Evolutionary conservation across 2,329 filamentous ascomycete species (phyloP), one percentile per base, ranked within the genome.

Genomic region (Coniochaeta ligniaria): DNA sequence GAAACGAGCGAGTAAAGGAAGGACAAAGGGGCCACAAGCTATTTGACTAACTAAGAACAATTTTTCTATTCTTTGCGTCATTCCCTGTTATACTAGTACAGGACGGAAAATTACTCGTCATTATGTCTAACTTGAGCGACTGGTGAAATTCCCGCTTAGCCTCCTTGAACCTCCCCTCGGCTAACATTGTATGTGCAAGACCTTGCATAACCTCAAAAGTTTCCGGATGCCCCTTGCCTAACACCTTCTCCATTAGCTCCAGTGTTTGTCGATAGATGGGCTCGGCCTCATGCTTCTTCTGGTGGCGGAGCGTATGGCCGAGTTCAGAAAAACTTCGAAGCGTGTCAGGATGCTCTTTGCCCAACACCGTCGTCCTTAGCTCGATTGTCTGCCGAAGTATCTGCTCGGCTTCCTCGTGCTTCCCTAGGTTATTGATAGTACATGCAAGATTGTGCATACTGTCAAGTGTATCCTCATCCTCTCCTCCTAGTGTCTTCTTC

Each of bases 401-500:
- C 6, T 17, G 16, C 52, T 55, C 26, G 9, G 28, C 52, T 8
- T 55, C 52, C 16, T 55, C 28, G 28, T 55, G 35, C 28, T 36
- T 55, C 52, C 20, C 28, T 33, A 28, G 50, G n/a, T 31, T 16
- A 17, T 54, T 3, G 16, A n/a, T n/a, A 54, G 28, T 9, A 17
- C 24, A 54, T 16, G 28, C 28, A 26, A 55, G 52, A n/a, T 55
- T 65, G 22, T 59, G 63, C 58, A 67, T 65, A 58, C 62, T 67
- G 4, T 2, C 31, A 22, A 68, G 60, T 38, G 66, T 68, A 16
- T 61, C 45, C 9, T 60, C 64, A 58, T 67, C 62, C 20, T 68
- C 57, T 26, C 59, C 54, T 41, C 68, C 68, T n/a, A 67, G 57
- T 22, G 64, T 55, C 55, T 63, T 62, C 56, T 65, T 61, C 20